Percentiles rank a stretch among this genome's conserved stretches.
Conservation (phyloP, 306 rosid genomes). For the Acacia crassicarpa region DNA sequence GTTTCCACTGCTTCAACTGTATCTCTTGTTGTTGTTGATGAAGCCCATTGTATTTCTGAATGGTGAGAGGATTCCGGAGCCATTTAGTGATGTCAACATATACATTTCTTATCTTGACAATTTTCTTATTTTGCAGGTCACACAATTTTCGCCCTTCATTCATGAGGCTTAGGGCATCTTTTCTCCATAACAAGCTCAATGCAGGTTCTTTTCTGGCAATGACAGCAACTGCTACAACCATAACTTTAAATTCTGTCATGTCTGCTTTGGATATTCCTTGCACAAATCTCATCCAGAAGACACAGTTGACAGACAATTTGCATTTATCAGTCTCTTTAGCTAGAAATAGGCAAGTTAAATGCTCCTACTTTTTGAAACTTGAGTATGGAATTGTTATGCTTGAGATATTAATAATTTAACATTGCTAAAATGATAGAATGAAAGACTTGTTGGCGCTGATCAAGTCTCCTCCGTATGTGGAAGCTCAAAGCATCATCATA, state of each 20-base stretch:
- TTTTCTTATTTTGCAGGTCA: slow-evolving; percentile 60
- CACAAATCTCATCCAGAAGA: slow-evolving; percentile 67
- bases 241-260: slow-evolving; percentile 76
- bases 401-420: slow-evolving; percentile 18
- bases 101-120: slow-evolving; percentile 18
- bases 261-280: slow-evolving; percentile 77
- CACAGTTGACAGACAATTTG: slow-evolving; percentile 67
- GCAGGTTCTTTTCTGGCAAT: slow-evolving; percentile 79
- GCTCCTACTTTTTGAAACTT: slow-evolving; percentile 18
- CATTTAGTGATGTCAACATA: slow-evolving; percentile 21
- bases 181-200: slow-evolving; percentile 65
- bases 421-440: slow-evolving; percentile 49
- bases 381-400: slow-evolving; percentile 25
- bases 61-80: slow-evolving; percentile 61
- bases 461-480: slow-evolving; percentile 71
- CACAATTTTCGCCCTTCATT: slow-evolving; percentile 94
- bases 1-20: slow-evolving; percentile 51
- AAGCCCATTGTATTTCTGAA: slow-evolving; percentile 93
- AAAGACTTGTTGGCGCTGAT: slow-evolving; percentile 77
- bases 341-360: slow-evolving; percentile 71
- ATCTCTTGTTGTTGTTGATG: slow-evolving; percentile 89
- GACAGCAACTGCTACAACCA: slow-evolving; percentile 95
- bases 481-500: slow-evolving; percentile 79
- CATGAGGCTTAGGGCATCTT: slow-evolving; percentile 87
- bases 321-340: slow-evolving; percentile 65